Conservation (phyloP, 1,139 yeast species). For the Protomyces gravidus region DNA sequence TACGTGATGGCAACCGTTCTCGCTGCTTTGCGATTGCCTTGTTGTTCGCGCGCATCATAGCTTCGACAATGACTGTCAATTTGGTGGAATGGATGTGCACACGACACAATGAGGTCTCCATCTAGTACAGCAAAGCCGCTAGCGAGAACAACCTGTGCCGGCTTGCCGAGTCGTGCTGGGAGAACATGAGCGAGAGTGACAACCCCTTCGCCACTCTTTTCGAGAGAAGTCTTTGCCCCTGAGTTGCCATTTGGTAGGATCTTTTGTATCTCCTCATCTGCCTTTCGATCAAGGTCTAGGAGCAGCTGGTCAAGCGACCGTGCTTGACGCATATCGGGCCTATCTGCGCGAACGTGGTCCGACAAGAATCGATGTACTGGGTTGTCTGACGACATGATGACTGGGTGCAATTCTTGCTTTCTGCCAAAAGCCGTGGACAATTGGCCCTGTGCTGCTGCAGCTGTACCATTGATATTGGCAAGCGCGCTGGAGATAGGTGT, state of each 20-base stretch:
- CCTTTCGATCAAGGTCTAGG: conserved; percentile 2
- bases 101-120: conserved; percentile 11
- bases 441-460: not conserved
- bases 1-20: conserved; percentile 14
- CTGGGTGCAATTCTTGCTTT: conserved; percentile 1
- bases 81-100: conserved; percentile 20
- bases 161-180: conserved; percentile 5
- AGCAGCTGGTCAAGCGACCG: not conserved
- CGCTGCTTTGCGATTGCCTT: conserved; percentile 1
- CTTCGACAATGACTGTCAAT: conserved; percentile 11
- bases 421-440: conserved; percentile 2
- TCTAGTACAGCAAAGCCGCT: conserved; percentile 21
- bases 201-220: conserved; percentile 15
- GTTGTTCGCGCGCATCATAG: conserved; percentile 12
- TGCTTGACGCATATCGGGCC: not conserved
- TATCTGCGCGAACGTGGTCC: not conserved
- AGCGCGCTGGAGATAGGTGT: not conserved
- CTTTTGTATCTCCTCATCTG: conserved; percentile 13
- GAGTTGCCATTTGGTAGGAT: conserved; percentile 18
- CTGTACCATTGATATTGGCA: conserved; percentile 1
- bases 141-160: conserved; percentile 7
- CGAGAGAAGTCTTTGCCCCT: conserved; percentile 9
- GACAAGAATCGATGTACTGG: not conserved
- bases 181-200: conserved; percentile 21
- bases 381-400: not conserved